Evolutionary conservation across 495 filamentous ascomycete species (phyloP), one percentile per base, ranked within the genome.

Genomic region (Lepidopterella palustris): DNA sequence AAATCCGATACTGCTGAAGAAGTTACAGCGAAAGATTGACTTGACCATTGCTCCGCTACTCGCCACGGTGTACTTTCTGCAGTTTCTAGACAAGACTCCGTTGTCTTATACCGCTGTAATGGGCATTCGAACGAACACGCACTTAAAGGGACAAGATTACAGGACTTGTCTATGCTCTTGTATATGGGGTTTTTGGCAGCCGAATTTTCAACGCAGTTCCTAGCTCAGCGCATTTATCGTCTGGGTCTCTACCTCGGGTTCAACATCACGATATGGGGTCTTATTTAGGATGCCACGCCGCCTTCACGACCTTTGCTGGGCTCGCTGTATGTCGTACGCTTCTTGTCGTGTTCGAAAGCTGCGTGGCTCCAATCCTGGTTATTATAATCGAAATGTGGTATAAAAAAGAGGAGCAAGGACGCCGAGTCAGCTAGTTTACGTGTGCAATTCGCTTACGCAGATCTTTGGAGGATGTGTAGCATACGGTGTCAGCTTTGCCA

Each of bases 51-150:
- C 63, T 32, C 62, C 62, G 10, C 32, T 65, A 15, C 50, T 68
- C 9, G 24, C 55, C 55, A 55, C 62, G 28, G 56, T 65, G n/a
- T 68, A 68, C 42, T 65, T 65, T 53, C 57, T 62, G 0, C 65
- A 70, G 51, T 70, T 68, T 59, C 49, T 68, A 9, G 68, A 70
- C 62, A 70, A 70, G 58, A 70, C 61, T 27, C 63, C 64, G n/a
- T 24, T 70, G 24, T 58, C 45, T 23, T 70, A 70, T 40, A 53
- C 68, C 4, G 48, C 53, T 21, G 62, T 68, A 24, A 68, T 68
- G 65, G 62, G 45, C 28, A 60, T 70, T 32, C 57, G 55, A 13
- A 58, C 45, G 15, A 55, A 60, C 13, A 55, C 59, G 32, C 48
- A 64, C 48, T 52, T 55, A 13, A 18, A 57, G 39, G 42, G 63